Percentiles rank a stretch among this genome's conserved stretches.
Evolutionary conservation across 306 rosid genomes (phyloP).

Genomic region (Vigna hirtella): DNA sequence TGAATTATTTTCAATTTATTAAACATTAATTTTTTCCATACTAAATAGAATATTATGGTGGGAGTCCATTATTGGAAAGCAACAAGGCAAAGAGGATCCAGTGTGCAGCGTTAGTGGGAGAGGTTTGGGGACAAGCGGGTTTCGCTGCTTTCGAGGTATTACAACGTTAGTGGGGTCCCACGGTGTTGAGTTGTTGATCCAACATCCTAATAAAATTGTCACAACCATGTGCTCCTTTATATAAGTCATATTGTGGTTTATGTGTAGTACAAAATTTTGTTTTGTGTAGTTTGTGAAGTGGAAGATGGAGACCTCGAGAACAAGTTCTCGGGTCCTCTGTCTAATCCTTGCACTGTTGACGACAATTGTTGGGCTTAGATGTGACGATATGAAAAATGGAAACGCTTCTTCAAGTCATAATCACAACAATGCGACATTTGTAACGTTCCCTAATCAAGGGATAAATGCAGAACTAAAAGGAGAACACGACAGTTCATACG

Average conservation of each 20-base stretch:
- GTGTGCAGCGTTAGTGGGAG: constrained; percentile 44
- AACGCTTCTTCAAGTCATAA: background rate
- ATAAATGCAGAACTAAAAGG: constrained; percentile 32
- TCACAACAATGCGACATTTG: constrained; percentile 34
- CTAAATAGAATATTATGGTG: background rate
- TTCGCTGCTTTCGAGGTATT: too few relatives aligned
- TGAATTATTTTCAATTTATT: too few relatives aligned
- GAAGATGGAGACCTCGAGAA: constrained; percentile 48
- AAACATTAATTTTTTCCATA: too few relatives aligned
- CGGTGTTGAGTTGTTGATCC: constrained; percentile 19
- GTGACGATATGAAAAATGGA: constrained; percentile 38
- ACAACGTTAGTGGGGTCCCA: constrained; percentile 38
- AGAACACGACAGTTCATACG: background rate
- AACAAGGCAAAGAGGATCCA: background rate
- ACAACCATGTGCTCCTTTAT: background rate
- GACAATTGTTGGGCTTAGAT: constrained; percentile 48
- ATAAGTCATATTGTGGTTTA: constrained; percentile 2
- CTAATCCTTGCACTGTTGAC: constrained; percentile 43
- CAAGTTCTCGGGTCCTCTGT: constrained; percentile 39
- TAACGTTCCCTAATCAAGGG: constrained; percentile 30
- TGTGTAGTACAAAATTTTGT: constrained; percentile 16
- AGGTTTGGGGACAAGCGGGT: constrained; percentile 34
- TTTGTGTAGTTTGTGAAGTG: background rate
- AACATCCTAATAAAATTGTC: constrained; percentile 17
- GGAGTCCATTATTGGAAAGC: background rate